Evolutionary conservation across 2,329 filamentous ascomycete species (phyloP), one percentile per base, ranked within the genome.

Genomic region (Beauveria sp.): DNA sequence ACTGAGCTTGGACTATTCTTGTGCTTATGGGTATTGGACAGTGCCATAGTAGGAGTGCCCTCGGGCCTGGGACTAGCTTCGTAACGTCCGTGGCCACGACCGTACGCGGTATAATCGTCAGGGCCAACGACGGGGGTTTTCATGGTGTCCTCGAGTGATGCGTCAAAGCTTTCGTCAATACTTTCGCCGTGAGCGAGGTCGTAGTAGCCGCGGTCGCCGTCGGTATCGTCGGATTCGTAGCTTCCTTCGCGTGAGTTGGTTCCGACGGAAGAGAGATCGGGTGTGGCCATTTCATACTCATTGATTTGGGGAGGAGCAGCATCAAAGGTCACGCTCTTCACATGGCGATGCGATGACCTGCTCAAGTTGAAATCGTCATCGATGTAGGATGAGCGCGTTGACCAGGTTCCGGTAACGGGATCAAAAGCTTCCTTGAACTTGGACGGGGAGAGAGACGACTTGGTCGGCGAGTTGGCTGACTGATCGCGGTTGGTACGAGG

Each of bases 91-190:
- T 68, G 60, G 41, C 63, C 66, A 3, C 64, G 63, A 24, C 62
- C 65, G 18, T 68, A 69, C 30, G 67, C 66, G 64, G 90, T 86
- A 94, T 94, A 99, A 71, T 97, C 92, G 69, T 97, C 94, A 0
- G 94, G 94, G 24, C 96, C 84, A n/a, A 99, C 93, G 12, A 99
- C 94, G 0, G 94, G 94, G 1, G 94, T 97, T 79, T 97, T 97
- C 70, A 96, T 91, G 5, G 91, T 93, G 70, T 97, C 93, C 74
- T 97, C 93, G 1, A 97, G 82, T 7, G 92, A 96, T 16, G 91
- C 93, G 74, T 97, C 93, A 67, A 97, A 97, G 76, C 93, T 97
- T 70, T 97, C 93, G 47, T 93, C 90, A 62, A 78, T 76, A 28
- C 73, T 67, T 22, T 75, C 72, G 28, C 71, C 65, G 40, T 72